Evolutionary conservation across 2,329 filamentous ascomycete species (phyloP).

Genomic region (Cryphonectria radicalis): DNA sequence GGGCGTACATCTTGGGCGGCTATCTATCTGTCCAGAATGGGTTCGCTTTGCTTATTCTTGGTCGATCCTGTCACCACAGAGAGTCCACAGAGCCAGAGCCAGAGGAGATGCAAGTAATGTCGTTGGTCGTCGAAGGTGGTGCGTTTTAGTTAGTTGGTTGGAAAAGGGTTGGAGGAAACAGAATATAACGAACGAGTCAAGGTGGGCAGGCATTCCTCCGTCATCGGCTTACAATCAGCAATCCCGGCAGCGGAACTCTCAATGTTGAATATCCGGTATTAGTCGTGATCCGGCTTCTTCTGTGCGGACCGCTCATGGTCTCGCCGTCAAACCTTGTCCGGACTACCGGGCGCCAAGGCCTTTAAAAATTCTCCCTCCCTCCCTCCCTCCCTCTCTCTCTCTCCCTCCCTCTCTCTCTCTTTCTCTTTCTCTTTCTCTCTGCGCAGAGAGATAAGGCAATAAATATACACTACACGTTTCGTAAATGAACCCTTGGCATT

Average conservation of each 20-base stretch:
- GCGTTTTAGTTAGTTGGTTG: not conserved
- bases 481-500: not conserved
- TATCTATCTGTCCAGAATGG: not conserved
- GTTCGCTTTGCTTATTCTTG: not conserved
- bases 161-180: not conserved
- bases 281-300: not conserved
- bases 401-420: not conserved
- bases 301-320: not conserved
- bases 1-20: conserved; percentile 38
- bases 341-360: not conserved
- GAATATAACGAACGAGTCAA: not conserved
- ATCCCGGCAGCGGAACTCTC: not conserved
- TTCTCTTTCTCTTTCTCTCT: no score
- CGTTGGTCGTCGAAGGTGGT: not conserved
- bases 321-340: not conserved
- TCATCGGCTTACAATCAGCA: conserved; percentile 18
- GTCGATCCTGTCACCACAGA: not conserved
- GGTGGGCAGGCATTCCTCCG: conserved; percentile 11
- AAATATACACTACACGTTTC: not conserved
- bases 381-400: no score
- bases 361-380: not conserved
- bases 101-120: not conserved
- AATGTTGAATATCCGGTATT: not conserved
- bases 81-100: not conserved
- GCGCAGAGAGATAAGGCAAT: not conserved